Evolutionary conservation across 108 stramenopile genomes (phyloP), one percentile per base, ranked within the genome.

Genomic region (Parietichytrium sp.): DNA sequence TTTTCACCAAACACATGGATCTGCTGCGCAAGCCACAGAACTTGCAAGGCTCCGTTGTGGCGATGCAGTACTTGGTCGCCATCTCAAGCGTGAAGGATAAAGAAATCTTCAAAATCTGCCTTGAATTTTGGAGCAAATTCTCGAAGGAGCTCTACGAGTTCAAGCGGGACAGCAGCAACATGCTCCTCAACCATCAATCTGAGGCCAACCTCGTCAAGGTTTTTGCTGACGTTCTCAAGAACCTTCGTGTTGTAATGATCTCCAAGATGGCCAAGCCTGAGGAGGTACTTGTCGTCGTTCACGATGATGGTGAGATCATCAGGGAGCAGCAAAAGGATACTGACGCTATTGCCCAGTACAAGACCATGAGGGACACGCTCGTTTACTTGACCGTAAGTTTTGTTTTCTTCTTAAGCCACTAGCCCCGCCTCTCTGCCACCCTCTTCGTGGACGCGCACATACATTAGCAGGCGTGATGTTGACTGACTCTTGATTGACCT

Each of bases 231-330:
- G 90, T 98, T 42, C 87, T 97, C 47, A 92, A 91, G 18, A 93
- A 93, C 16, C 93, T 96, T 4, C 94, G 97, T 47, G 90, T 92
- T 30, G 96, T 99, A 25, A 93, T 98, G 91, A 98, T 98, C 85
- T 90, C 93, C 27, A 94, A 92, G 82, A 99, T 99, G 99, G 96
- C 96, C 80, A 98, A 98, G 84, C 99, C 99, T n/a, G 97, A 99
- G 83, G 99, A 99, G 88, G 99, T 99, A 18, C 91, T 99, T 80
- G 93, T 99, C 84, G 97, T 97, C 3, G 97, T 98, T 84, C 97
- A 97, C 84, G 99, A 98, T 81, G 95, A 96, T 81, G 99, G 99
- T 49, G 95, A 97, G 84, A 95, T 97, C 82, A 96, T 96, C 16
- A 90, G 97, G 51, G 95, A 96, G 88, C 93, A 92, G 20, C 96